Conservation (phyloP, 2,329 filamentous ascomycete species). For the Arthroderma uncinatum region DNA sequence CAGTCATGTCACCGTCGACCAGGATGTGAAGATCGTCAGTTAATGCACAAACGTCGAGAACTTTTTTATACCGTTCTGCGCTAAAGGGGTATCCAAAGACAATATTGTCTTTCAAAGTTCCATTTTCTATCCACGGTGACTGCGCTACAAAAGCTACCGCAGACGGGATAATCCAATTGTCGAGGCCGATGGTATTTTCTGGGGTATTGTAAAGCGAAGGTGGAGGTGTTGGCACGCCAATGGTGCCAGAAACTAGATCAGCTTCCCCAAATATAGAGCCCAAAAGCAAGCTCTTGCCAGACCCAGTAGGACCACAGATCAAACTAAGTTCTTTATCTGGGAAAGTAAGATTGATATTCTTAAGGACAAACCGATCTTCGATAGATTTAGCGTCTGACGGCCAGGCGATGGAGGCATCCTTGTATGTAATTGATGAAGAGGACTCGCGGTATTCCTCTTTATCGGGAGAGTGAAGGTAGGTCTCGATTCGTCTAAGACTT, state of each 20-base stretch:
- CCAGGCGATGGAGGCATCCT: constrained; percentile 1
- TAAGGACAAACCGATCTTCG: not conserved
- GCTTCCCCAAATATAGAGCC: constrained; percentile 3
- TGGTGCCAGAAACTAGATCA: not conserved
- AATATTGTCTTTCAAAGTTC: constrained; percentile 59
- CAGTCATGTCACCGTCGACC: constrained; percentile 52
- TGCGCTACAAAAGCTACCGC: constrained; percentile 31
- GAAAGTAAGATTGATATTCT: constrained; percentile 5
- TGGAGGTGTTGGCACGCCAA: not conserved
- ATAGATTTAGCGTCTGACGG: constrained; percentile 18
- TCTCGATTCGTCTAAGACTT: constrained; percentile 2
- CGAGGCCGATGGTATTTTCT: not conserved
- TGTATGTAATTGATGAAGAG: not conserved
- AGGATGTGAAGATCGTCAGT: constrained; percentile 52
- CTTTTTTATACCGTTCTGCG: constrained; percentile 54
- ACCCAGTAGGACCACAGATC: constrained; percentile 4
- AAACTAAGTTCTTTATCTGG: not conserved
- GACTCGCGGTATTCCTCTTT: not conserved
- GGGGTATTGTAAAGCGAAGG: not conserved
- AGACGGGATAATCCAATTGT: constrained; percentile 2
- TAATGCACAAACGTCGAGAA: constrained; percentile 55
- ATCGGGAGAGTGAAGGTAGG: not conserved
- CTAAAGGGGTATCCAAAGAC: constrained; percentile 57
- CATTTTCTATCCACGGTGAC: constrained; percentile 57
- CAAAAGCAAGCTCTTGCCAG: constrained; percentile 6